Evolutionary conservation across 2,329 filamentous ascomycete genomes (phyloP), one percentile per base, ranked within the genome.

Genomic region (Arthrobotrys iridis): DNA sequence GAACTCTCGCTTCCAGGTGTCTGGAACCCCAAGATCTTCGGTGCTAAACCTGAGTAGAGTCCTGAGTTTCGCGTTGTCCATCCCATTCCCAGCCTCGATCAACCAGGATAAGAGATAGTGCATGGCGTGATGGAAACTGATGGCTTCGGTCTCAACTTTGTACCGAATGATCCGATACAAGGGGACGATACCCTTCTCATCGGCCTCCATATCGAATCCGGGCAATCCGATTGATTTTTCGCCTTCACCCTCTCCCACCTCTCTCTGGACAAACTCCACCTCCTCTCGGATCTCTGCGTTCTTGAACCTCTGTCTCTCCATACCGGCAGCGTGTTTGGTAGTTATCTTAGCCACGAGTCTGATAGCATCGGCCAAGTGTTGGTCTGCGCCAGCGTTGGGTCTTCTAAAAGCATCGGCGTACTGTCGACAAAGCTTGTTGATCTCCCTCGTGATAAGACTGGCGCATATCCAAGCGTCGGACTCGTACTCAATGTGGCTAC

Each of bases 391-490:
- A n/a, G 87, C 85, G 30, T 87, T 86, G 43, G 87, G 87, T 80
- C 89, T 87, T 57, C 88, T 88, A 85, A 97, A 99, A 0, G 95
- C 90, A 79, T 96, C 92, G 0, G 93, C 90, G 70, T 98, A 90
- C 79, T 95, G 91, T 77, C 93, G 87, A 80, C 94, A 97, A 37
- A 98, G 87, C 63, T 92, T 89, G 81, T 98, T 98, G 81, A 99
- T 94, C 81, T 99, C 94, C 58, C 94, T 88, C 57, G 95, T 97
- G 70, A 99, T 91, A 58, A 98, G 86, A 4, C 93, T 97, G 2
- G 95, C 94, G 70, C 92, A 96, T 62, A 99, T 98, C 95, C 95
- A 99, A 18, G 93, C 91, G 83, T 99, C 96, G 1, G 93, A 96
- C 82, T 99, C 95, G 80, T 98, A 99, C 82, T 99, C 96, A 30